Conservation (phyloP, 129 eudicot species). For the Silybum marianum region DNA sequence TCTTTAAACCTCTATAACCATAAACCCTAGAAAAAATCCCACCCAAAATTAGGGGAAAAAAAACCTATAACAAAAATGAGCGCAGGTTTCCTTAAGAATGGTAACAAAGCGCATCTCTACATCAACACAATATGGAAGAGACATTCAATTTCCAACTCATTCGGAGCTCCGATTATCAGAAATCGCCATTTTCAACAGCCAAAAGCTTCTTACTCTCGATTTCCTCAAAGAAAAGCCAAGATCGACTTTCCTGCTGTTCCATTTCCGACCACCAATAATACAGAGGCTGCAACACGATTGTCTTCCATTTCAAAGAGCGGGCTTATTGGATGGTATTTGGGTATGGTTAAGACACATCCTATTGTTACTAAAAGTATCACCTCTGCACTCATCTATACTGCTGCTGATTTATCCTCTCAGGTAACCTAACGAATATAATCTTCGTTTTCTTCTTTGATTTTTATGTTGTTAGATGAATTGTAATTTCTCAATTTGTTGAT, state of each 20-base stretch:
- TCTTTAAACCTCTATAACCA: background rate
- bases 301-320: slow-evolving; percentile 40
- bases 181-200: slow-evolving; percentile 26
- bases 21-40: background rate
- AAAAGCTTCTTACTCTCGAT: slow-evolving; percentile 34
- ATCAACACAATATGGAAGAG: slow-evolving; percentile 19
- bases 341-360: slow-evolving; percentile 70
- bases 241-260: slow-evolving; percentile 28
- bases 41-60: background rate
- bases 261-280: slow-evolving; percentile 14
- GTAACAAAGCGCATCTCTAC: slow-evolving; percentile 14
- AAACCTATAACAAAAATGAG: slow-evolving; percentile 15
- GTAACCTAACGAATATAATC: slow-evolving; percentile 21
- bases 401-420: slow-evolving; percentile 91
- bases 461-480: background rate
- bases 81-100: slow-evolving; percentile 28
- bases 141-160: slow-evolving; percentile 34
- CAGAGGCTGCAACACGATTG: background rate
- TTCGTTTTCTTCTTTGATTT: background rate
- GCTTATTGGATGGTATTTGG: slow-evolving; percentile 77
- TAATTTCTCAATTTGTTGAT: background rate
- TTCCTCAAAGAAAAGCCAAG: slow-evolving; percentile 43
- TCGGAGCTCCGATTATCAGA: slow-evolving; percentile 35
- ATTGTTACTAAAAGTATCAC: slow-evolving; percentile 78
- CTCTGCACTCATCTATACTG: slow-evolving; percentile 59